Conservation (phyloP, 2,329 filamentous ascomycete species). For the Aspergillus viridinutans region DNA sequence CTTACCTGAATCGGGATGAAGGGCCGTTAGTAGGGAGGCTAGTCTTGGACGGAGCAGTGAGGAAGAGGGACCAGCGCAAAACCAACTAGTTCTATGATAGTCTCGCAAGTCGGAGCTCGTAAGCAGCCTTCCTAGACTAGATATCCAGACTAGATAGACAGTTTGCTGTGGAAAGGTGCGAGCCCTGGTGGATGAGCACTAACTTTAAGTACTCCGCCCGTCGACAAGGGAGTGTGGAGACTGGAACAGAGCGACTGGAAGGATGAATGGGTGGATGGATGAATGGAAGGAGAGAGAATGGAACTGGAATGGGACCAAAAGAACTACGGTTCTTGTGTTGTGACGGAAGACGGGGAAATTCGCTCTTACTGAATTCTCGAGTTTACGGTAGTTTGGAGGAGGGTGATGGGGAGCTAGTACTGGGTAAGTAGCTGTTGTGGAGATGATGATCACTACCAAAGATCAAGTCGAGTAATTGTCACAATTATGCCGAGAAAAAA, state of each 20-base stretch:
- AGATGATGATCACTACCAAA: background rate
- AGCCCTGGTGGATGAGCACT: background rate
- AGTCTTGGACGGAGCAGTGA: constrained; percentile 1
- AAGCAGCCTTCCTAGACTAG: background rate
- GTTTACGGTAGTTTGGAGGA: background rate
- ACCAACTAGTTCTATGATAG: background rate
- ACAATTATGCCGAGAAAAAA: background rate
- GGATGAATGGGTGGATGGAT: background rate
- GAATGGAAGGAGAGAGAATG: background rate
- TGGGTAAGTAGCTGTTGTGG: background rate
- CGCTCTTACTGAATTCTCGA: background rate
- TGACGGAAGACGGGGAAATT: background rate
- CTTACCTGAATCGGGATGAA: constrained; percentile 19
- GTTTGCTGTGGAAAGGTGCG: background rate
- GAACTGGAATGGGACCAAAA: background rate
- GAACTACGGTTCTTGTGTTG: background rate
- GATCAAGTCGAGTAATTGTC: background rate
- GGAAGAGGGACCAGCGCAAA: background rate
- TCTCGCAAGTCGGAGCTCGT: background rate
- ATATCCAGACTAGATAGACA: background rate
- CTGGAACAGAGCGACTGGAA: background rate
- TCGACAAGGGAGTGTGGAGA: background rate
- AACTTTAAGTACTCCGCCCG: background rate
- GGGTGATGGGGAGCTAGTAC: too few species aligned
- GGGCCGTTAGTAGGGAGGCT: constrained; percentile 13